phyloP scores from a whole-genome alignment of 2,329 filamentous ascomycete species.

The Daldinia eschscholtzii region DNA sequence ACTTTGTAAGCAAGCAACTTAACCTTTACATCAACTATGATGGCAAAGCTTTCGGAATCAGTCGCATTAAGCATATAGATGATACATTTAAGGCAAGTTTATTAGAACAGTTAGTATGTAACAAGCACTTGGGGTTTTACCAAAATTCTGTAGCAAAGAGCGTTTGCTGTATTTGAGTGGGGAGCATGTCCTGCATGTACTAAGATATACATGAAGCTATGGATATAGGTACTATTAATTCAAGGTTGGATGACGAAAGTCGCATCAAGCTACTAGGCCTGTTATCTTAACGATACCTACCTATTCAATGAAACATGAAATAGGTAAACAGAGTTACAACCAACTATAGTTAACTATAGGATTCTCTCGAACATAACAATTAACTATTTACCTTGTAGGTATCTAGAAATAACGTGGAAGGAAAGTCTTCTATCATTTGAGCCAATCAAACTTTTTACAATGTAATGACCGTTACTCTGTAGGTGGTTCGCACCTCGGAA shows the following conservation, averaged over 20 bases:
- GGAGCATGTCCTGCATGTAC: neutral
- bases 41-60: too few species aligned
- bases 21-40: neutral
- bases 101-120: too few species aligned
- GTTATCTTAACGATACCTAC: neutral
- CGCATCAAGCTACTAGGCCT: neutral
- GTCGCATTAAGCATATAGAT: too few species aligned
- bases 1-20: neutral
- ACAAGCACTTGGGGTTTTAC: too few species aligned
- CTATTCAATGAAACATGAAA: neutral
- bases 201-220: neutral
- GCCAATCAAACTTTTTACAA: neutral
- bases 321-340: neutral
- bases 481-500: neutral
- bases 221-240: neutral
- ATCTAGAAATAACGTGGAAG: neutral
- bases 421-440: neutral
- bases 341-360: neutral
- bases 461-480: neutral
- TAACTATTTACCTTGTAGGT: neutral
- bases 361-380: neutral
- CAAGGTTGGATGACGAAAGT: neutral
- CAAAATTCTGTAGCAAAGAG: neutral
- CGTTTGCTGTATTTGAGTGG: neutral
- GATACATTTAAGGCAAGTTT: too few species aligned